Conservation (phyloP, 306 rosid genomes). For the Rosa lucieae region DNA sequence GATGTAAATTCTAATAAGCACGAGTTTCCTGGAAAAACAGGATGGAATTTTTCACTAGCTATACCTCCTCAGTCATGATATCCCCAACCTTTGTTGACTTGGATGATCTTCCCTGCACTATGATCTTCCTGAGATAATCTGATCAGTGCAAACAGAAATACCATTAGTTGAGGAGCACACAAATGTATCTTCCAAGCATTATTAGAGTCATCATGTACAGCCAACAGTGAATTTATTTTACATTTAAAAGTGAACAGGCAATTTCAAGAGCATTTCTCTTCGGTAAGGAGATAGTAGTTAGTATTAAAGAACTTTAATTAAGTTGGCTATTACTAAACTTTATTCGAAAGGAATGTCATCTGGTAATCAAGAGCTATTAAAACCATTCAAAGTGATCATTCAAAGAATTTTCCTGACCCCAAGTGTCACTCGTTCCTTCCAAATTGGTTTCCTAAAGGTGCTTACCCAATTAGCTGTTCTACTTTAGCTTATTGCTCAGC, state of each 20-base stretch:
- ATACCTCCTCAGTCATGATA: constrained; percentile 99
- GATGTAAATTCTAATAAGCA: constrained; percentile 6
- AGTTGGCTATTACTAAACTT: not conserved
- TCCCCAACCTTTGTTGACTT: constrained; percentile 98
- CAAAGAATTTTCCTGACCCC: not conserved
- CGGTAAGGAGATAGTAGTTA: not conserved
- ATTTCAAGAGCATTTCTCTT: not conserved
- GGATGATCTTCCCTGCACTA: constrained; percentile 98
- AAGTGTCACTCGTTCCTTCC: too few species aligned
- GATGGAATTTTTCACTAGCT: not conserved
- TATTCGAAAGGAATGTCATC: not conserved
- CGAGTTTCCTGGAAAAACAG: not conserved
- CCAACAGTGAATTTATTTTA: not conserved
- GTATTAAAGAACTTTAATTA: not conserved
- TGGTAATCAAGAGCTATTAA: not conserved
- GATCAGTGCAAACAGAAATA: constrained; percentile 15
- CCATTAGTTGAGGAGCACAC: not conserved
- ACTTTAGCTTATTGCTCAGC: not conserved
- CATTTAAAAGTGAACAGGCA: not conserved
- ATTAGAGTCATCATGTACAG: not conserved
- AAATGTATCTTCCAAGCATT: not conserved
- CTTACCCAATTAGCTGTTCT: not conserved
- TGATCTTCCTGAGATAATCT: constrained; percentile 99
- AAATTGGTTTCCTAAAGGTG: not conserved
- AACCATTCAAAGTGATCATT: not conserved